A percentile compares a stretch with the other conserved stretches of the same genome.
Conservation (phyloP, 2,329 filamentous ascomycete genomes). For the Talaromyces atroroseus region DNA sequence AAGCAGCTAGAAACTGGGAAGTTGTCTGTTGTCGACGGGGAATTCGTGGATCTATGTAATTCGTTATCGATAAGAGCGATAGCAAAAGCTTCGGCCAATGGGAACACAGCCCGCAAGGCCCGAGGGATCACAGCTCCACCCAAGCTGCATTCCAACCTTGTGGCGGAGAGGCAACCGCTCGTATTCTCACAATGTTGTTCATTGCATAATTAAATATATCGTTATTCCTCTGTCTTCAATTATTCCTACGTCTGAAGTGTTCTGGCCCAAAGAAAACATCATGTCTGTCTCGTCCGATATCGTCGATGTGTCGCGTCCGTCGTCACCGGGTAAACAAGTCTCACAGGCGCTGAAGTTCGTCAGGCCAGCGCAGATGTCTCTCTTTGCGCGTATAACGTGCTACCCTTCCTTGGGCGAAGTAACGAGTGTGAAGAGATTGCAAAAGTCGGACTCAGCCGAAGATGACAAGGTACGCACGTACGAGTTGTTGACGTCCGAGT, state of each 20-base stretch:
- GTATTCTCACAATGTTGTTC: neutral
- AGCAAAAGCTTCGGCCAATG: constrained; percentile 1
- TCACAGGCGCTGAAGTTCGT: constrained; percentile 23
- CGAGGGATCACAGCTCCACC: neutral
- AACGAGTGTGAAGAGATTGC: constrained; percentile 51
- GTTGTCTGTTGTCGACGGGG: too few relatives aligned
- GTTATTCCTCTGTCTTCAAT: neutral
- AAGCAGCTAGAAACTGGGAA: too few relatives aligned
- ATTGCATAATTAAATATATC: neutral
- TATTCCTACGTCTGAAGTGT: neutral
- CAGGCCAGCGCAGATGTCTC: constrained; percentile 38
- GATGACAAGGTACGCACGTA: constrained; percentile 23
- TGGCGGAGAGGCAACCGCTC: neutral
- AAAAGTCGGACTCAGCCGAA: constrained; percentile 21
- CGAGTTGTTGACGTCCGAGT: neutral
- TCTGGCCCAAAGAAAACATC: neutral
- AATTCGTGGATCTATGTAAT: neutral
- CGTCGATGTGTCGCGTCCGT: constrained; percentile 1
- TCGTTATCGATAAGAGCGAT: neutral
- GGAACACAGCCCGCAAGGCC: neutral
- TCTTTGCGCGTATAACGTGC: constrained; percentile 53
- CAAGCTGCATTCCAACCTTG: neutral
- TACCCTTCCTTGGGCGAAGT: constrained; percentile 73
- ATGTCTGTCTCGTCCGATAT: constrained; percentile 8
- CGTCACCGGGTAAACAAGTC: neutral